A percentile compares a stretch with the other conserved stretches of the same genome.
These are phyloP conservation scores for Leccinum colubrinum DNA, from an alignment of 1,284 basidiomycete genomes.

Conservation along the genomic window DNA sequence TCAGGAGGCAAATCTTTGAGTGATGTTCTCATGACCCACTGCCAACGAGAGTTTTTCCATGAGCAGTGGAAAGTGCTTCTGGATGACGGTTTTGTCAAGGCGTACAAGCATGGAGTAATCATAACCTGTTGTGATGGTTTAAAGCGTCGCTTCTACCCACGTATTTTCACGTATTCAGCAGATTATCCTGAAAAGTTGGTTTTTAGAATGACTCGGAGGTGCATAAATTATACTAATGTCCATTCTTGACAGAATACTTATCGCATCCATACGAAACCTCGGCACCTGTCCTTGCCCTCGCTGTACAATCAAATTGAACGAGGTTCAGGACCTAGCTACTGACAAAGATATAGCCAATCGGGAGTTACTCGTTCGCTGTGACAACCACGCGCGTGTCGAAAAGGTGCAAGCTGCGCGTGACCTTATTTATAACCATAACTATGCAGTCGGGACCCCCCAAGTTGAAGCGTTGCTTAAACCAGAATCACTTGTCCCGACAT, in stretches of 20 bases:
- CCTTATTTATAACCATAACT: constrained; percentile 16
- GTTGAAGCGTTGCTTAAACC: constrained; percentile 11
- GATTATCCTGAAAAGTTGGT: constrained; percentile 33
- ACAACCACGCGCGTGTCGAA: neutral
- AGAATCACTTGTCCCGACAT: constrained; percentile 7
- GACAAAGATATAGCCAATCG: neutral
- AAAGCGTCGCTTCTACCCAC: constrained; percentile 16
- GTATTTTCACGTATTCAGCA: constrained; percentile 26
- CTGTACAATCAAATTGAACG: constrained; percentile 18
- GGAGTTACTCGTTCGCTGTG: neutral
- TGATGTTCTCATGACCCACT: constrained; percentile 15
- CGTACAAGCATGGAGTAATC: constrained; percentile 20
- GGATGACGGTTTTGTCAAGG: constrained; percentile 4
- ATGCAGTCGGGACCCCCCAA: constrained; percentile 6
- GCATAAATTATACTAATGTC: neutral
- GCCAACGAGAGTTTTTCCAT: constrained; percentile 22
- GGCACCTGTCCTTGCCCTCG: constrained; percentile 33
- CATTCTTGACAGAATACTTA: constrained; percentile 20
- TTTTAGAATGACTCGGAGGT: neutral
- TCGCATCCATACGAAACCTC: constrained; percentile 27
- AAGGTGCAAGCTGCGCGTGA: constrained; percentile 7
- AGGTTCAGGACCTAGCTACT: neutral
- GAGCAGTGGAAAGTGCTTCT: constrained; percentile 15
- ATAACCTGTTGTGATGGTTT: constrained; percentile 21
- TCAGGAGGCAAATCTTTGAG: neutral